Evolutionary conservation across 2,329 filamentous ascomycete species (phyloP), one percentile per base, ranked within the genome.

Genomic region (Neopestalotiopsis rosae): DNA sequence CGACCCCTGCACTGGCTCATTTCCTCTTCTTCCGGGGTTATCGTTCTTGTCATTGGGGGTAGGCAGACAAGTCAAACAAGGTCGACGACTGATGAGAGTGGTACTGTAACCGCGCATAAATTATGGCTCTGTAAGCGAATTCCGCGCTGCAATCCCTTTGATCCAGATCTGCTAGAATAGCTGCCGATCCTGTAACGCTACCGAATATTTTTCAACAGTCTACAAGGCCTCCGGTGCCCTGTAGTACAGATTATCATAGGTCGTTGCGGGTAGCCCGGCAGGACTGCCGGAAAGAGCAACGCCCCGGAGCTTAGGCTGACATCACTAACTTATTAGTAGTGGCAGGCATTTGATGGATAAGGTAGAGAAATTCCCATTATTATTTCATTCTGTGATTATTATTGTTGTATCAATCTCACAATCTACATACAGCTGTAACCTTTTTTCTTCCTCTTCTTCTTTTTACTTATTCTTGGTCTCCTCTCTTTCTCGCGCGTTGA

Each of bases 1-100:
- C 57, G 57, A 59, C 24, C 57, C 57, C 57, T 59, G 57, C 24
- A 34, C 17, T 59, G 57, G 57, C 57, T 59, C 57, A 59, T 59
- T 59, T 59, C 57, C 57, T 34, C 30, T 30, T 14, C 20, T 59
- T 34, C 57, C 57, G 57, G 30, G 57, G 24, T 28, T 28, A 2
- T 28, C 4, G 24, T 34, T 30, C 57, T 30, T 59, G 57, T 17
- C 30, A 30, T 17, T 59, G 57, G 24, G 24, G 24, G 24, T 2
- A 28, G 3, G 57, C 24, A 24, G 57, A 30, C 20, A 52, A 17
- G 20, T 17, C 57, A 59, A 24, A 13, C 49, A 56, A 56, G 13
- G 42, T 49, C 42, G n/a, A 49, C 42, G n/a, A 49, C 42, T 49
- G 42, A 49, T 52, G 45, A 52, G 45, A 52, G 17, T 52, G 45